Conservation (phyloP, 495 filamentous ascomycete species). For the Penicillium robsamsonii region DNA sequence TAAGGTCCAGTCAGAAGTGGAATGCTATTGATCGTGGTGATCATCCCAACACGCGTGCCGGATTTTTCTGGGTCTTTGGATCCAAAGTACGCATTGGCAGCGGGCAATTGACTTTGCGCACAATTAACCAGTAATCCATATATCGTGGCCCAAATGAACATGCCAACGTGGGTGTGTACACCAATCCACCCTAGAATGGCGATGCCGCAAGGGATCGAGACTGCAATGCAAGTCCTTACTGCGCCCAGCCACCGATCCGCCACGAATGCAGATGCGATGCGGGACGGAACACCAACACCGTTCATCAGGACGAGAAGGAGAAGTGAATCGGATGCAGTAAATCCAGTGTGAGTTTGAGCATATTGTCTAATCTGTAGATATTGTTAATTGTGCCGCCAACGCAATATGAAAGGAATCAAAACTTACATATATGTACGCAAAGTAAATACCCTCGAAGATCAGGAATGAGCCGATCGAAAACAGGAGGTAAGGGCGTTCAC, state of each 20-base stretch:
- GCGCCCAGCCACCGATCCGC: conserved; percentile 59
- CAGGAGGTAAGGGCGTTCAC: conserved; percentile 56
- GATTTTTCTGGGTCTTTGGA: conserved; percentile 10
- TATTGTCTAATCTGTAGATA: conserved; percentile 7
- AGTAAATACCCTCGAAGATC: conserved; percentile 59
- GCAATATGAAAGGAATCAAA: conserved; percentile 30
- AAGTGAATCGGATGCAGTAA: conserved; percentile 45
- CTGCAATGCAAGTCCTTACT: conserved; percentile 25
- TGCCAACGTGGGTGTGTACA: conserved; percentile 6
- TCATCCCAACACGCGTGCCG: conserved; percentile 11
- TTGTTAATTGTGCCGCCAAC: conserved; percentile 32
- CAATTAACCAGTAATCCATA: conserved; percentile 8
- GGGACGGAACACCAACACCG: conserved; percentile 57
- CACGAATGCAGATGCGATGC: conserved; percentile 56
- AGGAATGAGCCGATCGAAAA: conserved; percentile 57
- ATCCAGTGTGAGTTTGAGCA: conserved; percentile 1
- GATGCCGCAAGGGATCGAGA: conserved; percentile 13
- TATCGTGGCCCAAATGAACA: conserved; percentile 9
- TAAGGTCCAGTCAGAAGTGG: conserved; percentile 10
- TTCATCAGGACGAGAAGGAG: conserved; percentile 67
- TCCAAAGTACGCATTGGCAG: conserved; percentile 10
- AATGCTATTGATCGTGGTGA: conserved; percentile 13
- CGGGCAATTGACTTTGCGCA: conserved; percentile 9
- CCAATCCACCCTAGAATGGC: conserved; percentile 12
- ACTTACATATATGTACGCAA: conserved; percentile 62